These are phyloP conservation scores for Aureobasidium sp. DNA, from an alignment of 2,329 filamentous ascomycete genomes.

Conservation along the genomic window DNA sequence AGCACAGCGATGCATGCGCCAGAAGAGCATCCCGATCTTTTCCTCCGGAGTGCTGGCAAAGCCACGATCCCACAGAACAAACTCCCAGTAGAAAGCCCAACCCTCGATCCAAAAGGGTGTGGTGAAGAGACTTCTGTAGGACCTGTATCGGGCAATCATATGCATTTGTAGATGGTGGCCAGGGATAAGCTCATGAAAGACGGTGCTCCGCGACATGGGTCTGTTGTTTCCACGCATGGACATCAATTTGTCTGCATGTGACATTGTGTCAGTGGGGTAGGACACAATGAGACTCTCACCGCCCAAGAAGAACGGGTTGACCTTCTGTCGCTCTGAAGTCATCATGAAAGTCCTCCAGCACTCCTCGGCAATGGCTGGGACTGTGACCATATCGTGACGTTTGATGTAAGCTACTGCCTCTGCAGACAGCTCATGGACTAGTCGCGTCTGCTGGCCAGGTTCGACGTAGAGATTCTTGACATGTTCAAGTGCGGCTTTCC, in stretches of 20 bases:
- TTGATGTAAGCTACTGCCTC: constrained; percentile 50
- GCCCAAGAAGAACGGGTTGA: constrained; percentile 55
- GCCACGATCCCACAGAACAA: constrained; percentile 49
- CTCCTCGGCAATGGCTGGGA: constrained; percentile 47
- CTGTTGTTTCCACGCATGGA: constrained; percentile 54
- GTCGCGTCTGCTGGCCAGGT: constrained; percentile 47
- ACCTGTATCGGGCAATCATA: constrained; percentile 40
- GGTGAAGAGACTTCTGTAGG: constrained; percentile 47
- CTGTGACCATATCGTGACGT: constrained; percentile 48
- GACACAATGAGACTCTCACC: constrained; percentile 49
- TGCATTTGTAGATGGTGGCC: constrained; percentile 51
- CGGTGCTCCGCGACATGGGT: constrained; percentile 51
- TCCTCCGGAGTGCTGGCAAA: constrained; percentile 48
- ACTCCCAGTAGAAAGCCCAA: constrained; percentile 58
- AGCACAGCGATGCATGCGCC: constrained; percentile 56
- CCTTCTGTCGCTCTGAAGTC: constrained; percentile 45
- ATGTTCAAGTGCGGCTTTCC: constrained; percentile 48
- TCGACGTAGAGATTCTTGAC: constrained; percentile 51
- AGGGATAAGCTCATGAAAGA: constrained; percentile 56
- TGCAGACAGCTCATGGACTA: constrained; percentile 46
- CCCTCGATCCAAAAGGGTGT: constrained; percentile 56
- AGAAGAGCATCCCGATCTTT: constrained; percentile 53
- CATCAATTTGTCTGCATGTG: constrained; percentile 51
- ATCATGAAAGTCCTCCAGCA: constrained; percentile 54
- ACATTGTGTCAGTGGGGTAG: constrained; percentile 49